phyloP scores from a whole-genome alignment of 352 stramenopile genomes.

The Pythium plurisporium region DNA sequence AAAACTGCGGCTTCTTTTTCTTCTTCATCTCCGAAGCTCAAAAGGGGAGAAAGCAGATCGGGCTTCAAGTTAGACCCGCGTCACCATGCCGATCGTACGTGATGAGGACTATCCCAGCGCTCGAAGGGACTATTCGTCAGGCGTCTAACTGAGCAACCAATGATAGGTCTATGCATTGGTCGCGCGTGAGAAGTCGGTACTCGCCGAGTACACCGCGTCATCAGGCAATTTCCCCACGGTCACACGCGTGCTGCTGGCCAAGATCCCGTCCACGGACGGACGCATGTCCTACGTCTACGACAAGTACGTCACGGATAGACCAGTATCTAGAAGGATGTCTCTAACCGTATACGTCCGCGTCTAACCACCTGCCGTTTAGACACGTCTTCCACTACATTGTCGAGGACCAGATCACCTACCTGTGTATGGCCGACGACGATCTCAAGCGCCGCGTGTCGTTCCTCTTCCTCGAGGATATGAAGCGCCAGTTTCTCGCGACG shows the following conservation, averaged over 20 bases:
- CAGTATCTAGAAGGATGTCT: no score
- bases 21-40: not conserved
- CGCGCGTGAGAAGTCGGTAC: conserved; percentile 95
- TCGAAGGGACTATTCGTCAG: not conserved
- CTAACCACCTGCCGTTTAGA: conserved; percentile 27
- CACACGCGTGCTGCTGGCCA: conserved; percentile 94
- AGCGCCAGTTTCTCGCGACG: conserved; percentile 80
- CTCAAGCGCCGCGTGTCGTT: conserved; percentile 96
- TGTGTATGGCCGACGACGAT: conserved; percentile 97
- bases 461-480: conserved; percentile 97
- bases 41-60: not conserved
- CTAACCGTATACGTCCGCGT: no score
- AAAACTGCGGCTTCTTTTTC: not conserved
- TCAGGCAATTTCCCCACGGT: conserved; percentile 98
- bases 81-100: conserved; percentile 42
- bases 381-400: conserved; percentile 97
- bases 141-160: not conserved
- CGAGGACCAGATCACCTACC: conserved; percentile 93
- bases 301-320: conserved; percentile 72
- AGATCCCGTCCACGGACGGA: conserved; percentile 92
- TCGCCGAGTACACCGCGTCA: conserved; percentile 96
- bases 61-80: conserved; percentile 12
- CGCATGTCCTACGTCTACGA: conserved; percentile 99
- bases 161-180: conserved; percentile 94
- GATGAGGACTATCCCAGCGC: not conserved